Evolutionary conservation across 176 grass and related monocot genomes (phyloP), one percentile per base, ranked within the genome.

Genomic region (Urochloa ruziziensis): DNA sequence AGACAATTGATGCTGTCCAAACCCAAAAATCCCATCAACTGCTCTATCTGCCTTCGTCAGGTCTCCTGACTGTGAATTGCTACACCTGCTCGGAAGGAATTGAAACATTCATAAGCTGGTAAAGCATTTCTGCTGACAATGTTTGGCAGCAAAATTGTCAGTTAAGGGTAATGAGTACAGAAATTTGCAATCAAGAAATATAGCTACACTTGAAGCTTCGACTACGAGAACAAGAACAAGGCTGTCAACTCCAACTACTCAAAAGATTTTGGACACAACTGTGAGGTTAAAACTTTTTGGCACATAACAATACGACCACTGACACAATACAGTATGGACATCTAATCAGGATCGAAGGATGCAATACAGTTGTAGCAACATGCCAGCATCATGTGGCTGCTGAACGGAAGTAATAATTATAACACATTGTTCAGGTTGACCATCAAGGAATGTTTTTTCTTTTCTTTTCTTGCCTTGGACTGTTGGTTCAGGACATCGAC

Each of bases 21-120:
- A 98, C 60, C 96, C 96, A 82, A 98, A 95, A 82, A 98, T 98
- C 21, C 96, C 96, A 86, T 93, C 96, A 84, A 98, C 83, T 80
- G 96, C 96, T 56, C 91, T 83, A n/a, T 98, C 96, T 73, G 96
- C 67, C 85, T 91, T 98, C 0, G 85, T 98, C 80, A 98, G 74
- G 66, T 95, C 96, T 77, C 96, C 96, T 51, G 92, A 86, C 75
- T 95, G 93, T 57, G 89, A 88, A 67, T 93, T 93, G 83, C 96
- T 95, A 87, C 96, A 98, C 77, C 96, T 98, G 86, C 84, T 87
- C 73, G 47, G 77, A 83, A 66, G 63, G 43, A 83, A 67, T 49
- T 43, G 40, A 66, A 56, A 75, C 67, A 65, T 62, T 18, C 37
- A 77, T 88, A 8, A 90, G 57, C 34, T 21, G 23, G 60, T 23